These are phyloP conservation scores for Silene noctiflora DNA, from an alignment of 179 eudicot genomes.

Conservation along the genomic window DNA sequence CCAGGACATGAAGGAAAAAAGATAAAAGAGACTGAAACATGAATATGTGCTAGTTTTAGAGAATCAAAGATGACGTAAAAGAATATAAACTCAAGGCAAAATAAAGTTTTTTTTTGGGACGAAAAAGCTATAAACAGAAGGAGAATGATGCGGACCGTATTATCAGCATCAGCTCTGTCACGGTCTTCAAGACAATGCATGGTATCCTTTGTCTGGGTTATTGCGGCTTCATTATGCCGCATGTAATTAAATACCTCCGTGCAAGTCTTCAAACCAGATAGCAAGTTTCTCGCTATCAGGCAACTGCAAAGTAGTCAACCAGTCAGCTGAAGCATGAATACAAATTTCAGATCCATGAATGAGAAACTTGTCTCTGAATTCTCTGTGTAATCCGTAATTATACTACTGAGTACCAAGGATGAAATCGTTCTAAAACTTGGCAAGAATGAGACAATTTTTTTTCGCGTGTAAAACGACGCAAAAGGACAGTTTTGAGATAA, in stretches of 20 bases:
- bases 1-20: neutral
- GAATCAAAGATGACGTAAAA: neutral
- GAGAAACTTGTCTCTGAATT: slow-evolving; percentile 2
- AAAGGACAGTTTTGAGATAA: no score
- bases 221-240: slow-evolving; percentile 47
- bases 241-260: slow-evolving; percentile 70
- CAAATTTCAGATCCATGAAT: neutral
- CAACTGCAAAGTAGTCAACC: slow-evolving; percentile 56
- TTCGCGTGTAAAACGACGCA: no score
- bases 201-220: slow-evolving; percentile 37
- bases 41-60: neutral
- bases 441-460: no score
- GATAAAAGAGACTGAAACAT: neutral
- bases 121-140: neutral
- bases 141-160: slow-evolving; percentile 37
- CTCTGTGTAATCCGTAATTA: neutral
- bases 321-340: neutral
- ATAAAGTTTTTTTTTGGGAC: neutral
- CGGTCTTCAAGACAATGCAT: slow-evolving; percentile 43
- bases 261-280: slow-evolving; percentile 89
- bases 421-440: no score
- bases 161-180: slow-evolving; percentile 41
- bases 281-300: slow-evolving; percentile 79
- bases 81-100: neutral
- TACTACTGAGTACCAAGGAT: no score